These are phyloP conservation scores for Lentinula edodes DNA, from an alignment of 768 basidiomycete species.

Conservation along the genomic window DNA sequence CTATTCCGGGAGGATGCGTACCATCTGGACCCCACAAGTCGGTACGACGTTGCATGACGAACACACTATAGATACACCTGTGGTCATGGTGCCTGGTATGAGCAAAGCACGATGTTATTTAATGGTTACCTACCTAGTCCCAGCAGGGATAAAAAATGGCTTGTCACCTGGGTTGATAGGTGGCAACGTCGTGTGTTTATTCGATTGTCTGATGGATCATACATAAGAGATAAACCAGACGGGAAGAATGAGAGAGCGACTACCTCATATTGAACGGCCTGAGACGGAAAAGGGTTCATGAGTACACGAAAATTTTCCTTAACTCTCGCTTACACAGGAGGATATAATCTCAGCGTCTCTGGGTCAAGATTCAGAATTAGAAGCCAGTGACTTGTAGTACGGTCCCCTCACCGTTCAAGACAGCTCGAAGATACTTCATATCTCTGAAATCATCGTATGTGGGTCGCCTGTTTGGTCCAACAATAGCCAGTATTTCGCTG, in stretches of 20 bases:
- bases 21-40: slow-evolving; percentile 70
- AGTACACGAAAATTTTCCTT: not conserved
- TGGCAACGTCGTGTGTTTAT: slow-evolving; percentile 12
- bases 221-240: too few relatives aligned
- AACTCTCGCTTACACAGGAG: slow-evolving; percentile 28
- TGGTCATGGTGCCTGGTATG: not conserved
- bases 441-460: slow-evolving; percentile 51
- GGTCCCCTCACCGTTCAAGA: slow-evolving; percentile 40
- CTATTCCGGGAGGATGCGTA: slow-evolving; percentile 15
- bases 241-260: not conserved
- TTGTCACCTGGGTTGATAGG: slow-evolving; percentile 15
- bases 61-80: slow-evolving; percentile 41
- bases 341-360: slow-evolving; percentile 52
- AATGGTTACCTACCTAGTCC: slow-evolving; percentile 19
- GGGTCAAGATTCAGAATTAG: not conserved
- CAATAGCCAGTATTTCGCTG: slow-evolving; percentile 39
- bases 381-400: not conserved
- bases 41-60: slow-evolving; percentile 55
- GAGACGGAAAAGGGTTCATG: slow-evolving; percentile 13
- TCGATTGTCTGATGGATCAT: slow-evolving; percentile 12
- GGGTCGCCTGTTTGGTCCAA: slow-evolving; percentile 38
- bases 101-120: not conserved
- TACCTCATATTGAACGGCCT: not conserved
- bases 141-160: slow-evolving; percentile 23
- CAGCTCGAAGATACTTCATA: slow-evolving; percentile 55